Base-by-base conservation (phyloP, 2,329 filamentous ascomycete genomes). In the Colletotrichum limetticola region DNA sequence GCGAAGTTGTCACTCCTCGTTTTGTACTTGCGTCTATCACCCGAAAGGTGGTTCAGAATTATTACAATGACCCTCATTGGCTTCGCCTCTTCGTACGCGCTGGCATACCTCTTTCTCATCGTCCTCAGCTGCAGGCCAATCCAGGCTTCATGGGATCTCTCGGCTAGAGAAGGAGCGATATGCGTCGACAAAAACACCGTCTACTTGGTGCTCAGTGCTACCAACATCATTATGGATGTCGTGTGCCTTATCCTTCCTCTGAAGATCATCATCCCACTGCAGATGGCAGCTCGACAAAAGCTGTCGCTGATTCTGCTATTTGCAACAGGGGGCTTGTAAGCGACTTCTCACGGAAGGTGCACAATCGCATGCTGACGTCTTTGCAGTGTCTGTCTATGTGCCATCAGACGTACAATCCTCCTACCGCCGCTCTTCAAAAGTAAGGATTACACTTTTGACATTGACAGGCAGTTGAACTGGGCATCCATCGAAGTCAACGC, bases 401-500 rank as follows among this genome's bases (percentile, higher is more conserved):
- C 80, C 22, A 79, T 82, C n/a, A 75, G 79, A 30, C 77, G 80
- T 9, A 79, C 79, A 8, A 49, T 77, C 26, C 76, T 81, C 42
- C 76, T 80, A 1, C 74, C 75, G 1, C 78, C 76, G 2, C 74
- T 82, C 4, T 65, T 81, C 16, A 42, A 61, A 0, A 70, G 75
- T 0, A 14, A 49, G 0, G 79, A 81, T 63, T 81, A 78, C 64
- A 80, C 79, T 0, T 80, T 78, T 75, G 55, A 77, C 4, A 58
- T 80, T 0, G 74, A 78, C 0, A 69, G 71, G 1, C 78, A 81
- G 11, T 56, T 85, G 35, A 82, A 86, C 77, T 74, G 73, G 68
- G 72, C 72, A 28, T 66, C 46, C 22, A 55, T 49, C 37, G 74
- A 75, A 30, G 68, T 75, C 35, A 72, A 74, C 46, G 72, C 72